Evolutionary conservation across 768 basidiomycete species (phyloP), one percentile per base, ranked within the genome.

Genomic region (Rhizopogon roseolus): DNA sequence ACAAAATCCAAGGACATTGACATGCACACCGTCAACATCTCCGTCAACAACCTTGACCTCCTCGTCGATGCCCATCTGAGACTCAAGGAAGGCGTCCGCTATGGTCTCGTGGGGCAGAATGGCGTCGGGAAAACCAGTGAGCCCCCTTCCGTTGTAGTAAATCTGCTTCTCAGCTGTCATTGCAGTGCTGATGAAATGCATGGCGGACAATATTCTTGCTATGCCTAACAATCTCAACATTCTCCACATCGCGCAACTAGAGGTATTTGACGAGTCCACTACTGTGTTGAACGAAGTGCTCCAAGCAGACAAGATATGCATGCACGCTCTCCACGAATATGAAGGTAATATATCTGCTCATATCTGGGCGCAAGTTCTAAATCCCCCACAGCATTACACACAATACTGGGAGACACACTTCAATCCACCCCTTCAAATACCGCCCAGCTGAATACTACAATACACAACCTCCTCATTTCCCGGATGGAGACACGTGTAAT

Each of bases 111-210:
- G 6, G 84, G 82, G 13, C 53, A 52, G 43, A 57, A 59, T 29
- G 82, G 81, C 2, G 71, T 74, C 16, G 82, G 81, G 9, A 82
- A 82, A 60, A 79, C 77, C 13, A 77, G 74, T 76, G 45, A 42
- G 58, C 55, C 28, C 17, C 11, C 66, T 5, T 66, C 63, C 5
- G 62, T 65, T 58, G 62, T 34, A 28, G 60, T 14, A 27, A 7
- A 28, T 19, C 5, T 36, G 14, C 46, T 25, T 2, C 34, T 36
- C 8, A 6, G 5, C 17, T 2, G 17, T 28, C 4, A 19, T 25
- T 22, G 25, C 32, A 57, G 56, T 57, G 16, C 25, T 50, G 29
- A 54, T 51, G 52, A 54, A 54, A 40, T 52, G 54, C 50, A 58
- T 46, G 58, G 16, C 61, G 45, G 32, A 60, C 50, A 50, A 60